Evolutionary conservation across 1,284 basidiomycete genomes (phyloP), one percentile per base, ranked within the genome.

Genomic region (Microbotryomycetes sp.): DNA sequence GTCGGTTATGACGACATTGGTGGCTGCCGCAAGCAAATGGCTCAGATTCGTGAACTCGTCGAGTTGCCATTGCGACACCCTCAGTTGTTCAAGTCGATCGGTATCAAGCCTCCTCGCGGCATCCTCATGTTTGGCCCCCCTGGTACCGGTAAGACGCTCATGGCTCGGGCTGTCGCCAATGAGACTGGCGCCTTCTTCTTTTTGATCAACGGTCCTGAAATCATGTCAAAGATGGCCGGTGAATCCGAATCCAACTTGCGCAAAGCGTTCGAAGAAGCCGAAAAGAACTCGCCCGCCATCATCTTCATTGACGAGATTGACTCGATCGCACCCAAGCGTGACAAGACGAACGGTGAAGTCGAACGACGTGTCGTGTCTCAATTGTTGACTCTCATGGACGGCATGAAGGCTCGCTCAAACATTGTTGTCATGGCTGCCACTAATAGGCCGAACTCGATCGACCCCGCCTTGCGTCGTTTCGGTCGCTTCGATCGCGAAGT

Each of bases 171-270:
- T 12, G 96, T 98, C 49, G 96, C 94, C 66, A 98, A 98, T 76
- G 96, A 99, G 79, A 98, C 94, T 30, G 94, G 96, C 58, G 96
- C 96, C 23, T 98, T 98, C 84, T 98, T 98, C 83, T 98, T 98
- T 86, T 81, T 97, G 61, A 98, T 98, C 80, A 98, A 97, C 74
- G 94, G 96, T 65, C 96, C 94, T 53, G 96, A 98, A 78, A 97
- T 98, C 77, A 98, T 98, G 94, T 92, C 89, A 74, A 98, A 73
- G 68, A 73, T 73, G 72, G 72, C 72, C 9, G 72, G 72, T 47
- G 96, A 98, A 80, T 89, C 86, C 74, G 96, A 98, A 77, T 92
- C 89, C 70, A 98, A 98, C 78, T 79, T 98, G 64, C 82, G 96
- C 69, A 97, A 98, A 77, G 93, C 94, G 6, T 98, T 98, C 76